A percentile compares a stretch with the other conserved stretches of the same genome.
Evolutionary conservation across 2,329 filamentous ascomycete species (phyloP).

Genomic region (Colletotrichum sidae): DNA sequence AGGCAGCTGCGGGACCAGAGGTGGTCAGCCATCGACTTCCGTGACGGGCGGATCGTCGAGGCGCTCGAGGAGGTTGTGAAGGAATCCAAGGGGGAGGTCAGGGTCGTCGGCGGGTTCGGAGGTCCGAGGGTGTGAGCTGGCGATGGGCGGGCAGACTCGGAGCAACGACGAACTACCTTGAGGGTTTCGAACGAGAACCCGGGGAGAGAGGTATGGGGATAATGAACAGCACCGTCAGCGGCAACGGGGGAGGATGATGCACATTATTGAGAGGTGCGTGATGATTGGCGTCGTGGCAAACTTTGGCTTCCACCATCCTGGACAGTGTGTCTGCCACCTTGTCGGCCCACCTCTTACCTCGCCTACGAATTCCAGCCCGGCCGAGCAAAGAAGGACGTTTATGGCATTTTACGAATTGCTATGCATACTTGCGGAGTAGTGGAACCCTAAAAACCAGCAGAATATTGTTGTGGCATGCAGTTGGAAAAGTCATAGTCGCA

Average conservation of each 20-base stretch:
- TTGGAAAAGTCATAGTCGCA: too few relatives aligned
- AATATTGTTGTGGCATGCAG: too few relatives aligned
- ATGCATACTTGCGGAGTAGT: not conserved
- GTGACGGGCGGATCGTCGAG: conserved; percentile 52
- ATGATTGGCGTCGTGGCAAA: too few relatives aligned
- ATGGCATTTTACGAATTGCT: not conserved
- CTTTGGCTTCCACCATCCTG: too few relatives aligned
- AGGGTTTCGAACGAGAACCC: not conserved
- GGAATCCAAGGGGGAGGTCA: conserved; percentile 39
- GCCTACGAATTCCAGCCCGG: too few relatives aligned
- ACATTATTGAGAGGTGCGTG: too few relatives aligned
- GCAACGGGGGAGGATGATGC: too few relatives aligned
- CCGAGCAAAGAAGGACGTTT: too few relatives aligned
- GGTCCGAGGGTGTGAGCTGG: conserved; percentile 44
- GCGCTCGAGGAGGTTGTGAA: conserved; percentile 46
- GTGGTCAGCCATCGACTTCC: conserved; percentile 63
- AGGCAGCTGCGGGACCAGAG: conserved; percentile 61
- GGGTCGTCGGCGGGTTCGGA: conserved; percentile 49
- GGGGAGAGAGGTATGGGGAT: not conserved
- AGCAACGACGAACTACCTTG: not conserved
- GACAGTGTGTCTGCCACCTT: too few relatives aligned
- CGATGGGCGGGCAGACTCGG: not conserved
- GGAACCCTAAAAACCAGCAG: too few relatives aligned
- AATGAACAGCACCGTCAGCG: too few relatives aligned
- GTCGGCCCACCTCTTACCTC: too few relatives aligned